Evolutionary conservation across 73 alveolate genomes (phyloP), one percentile per base, ranked within the genome.

Genomic region (Paramecium sonneborni): DNA sequence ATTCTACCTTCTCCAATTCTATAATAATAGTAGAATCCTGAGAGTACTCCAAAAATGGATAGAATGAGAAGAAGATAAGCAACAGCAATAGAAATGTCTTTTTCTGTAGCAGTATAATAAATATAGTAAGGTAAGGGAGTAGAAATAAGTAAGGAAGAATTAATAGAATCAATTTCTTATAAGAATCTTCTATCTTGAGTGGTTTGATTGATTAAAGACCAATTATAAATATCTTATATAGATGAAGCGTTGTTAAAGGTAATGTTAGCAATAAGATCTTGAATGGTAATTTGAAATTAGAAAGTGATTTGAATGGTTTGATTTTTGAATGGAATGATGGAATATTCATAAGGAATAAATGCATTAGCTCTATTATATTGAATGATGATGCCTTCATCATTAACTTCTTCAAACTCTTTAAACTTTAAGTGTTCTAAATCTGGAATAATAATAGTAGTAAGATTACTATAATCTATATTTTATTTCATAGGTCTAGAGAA

Each of bases 1-100:
- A 46, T 44, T 28, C 90, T 79, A 6, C 90, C 90, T 79, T 79
- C 90, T 24, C 90, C 90, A n/a, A 79, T 79, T 23, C 30, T 23
- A 44, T 79, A 79, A 6, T 79, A 46, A 79, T 79, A 79, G 34
- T 23, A 32, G 30, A 79, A 39, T 41, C 62, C 90, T 30, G 90
- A 39, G 2, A 79, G 9, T 1, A 79, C 6, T n/a, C 62, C 69
- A 4, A 39, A 24, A 14, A 79, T 43, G 2, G 76, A 38, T n/a
- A 79, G 3, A 43, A 79, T 44, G 1, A 38, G 23, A n/a, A 39
- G 3, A 39, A 79, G 8, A 23, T 18, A 39, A 7, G 76, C 90
- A 79, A 44, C 15, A 2, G 74, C 90, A 30, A 2, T 4, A 0
- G 34, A 43, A 15, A 44, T 41, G 3, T 23, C 24, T n/a, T 79